Base-by-base conservation (phyloP, 352 stramenopile genomes). In the Globisporangium middletonii region DNA sequence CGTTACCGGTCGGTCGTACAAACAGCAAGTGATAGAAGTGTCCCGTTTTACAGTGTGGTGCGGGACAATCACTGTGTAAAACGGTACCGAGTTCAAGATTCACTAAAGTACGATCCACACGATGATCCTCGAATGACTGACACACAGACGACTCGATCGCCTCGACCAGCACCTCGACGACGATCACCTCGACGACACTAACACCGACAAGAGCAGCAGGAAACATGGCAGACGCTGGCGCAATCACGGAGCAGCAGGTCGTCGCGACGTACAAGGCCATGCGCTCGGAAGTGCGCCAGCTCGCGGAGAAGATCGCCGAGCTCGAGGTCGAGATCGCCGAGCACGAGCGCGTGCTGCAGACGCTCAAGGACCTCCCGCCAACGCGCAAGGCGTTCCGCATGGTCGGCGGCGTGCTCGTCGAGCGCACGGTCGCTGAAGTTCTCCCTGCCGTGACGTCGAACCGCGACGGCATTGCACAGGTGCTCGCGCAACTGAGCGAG, bases 361-460 rank as follows among this genome's bases (percentile, higher is more conserved):
- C 87, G 62, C 79, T 96, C 23, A 75, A 82, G 53, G 73, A 73
- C 3, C 67, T 95, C 59, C 79, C 82, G 19, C 71, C 65, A 0
- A 68, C 76, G 57, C 80, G 94, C 62, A 92, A 96, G 64, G 95
- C 95, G 6, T 99, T 97, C 65, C 89, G 95, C 60, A 91, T 99
- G 75, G 92, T 99, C 13, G 96, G 95, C 52, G 95, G 96, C 38
- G 95, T 99, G 37, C 73, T 99, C 42, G 95, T 99, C 50, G 95
- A 99, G 77, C 93, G 95, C 48, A 98, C 94, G 37, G 95, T 98
- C 26, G 65, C 88, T 64, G 95, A 99, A 67, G 95, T 98, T 46
- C 80, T 98, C 41, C 95, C 95, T 7, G 95, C 90, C 7, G 94
- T 99, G 30, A 74, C 57, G 23, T 64, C 79, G 47, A 94, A 93